Evolutionary conservation across 768 basidiomycete species (phyloP).

Genomic region (Xerocomellus amylosporus): DNA sequence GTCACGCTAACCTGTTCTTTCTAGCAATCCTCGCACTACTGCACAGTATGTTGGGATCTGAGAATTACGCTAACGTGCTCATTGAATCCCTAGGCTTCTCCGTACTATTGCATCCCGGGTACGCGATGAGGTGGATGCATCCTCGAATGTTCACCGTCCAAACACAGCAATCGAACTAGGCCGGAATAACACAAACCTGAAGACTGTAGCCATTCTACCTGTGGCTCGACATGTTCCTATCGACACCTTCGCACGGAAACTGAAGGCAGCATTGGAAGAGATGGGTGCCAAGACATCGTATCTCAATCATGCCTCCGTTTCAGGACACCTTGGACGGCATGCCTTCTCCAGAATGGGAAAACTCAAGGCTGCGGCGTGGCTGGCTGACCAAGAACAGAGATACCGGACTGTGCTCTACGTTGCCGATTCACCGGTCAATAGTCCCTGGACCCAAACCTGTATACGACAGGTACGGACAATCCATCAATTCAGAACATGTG

Average conservation of each 20-base stretch:
- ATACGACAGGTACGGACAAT: slow-evolving; percentile 72
- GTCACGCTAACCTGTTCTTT: background rate
- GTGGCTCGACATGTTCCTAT: slow-evolving; percentile 85
- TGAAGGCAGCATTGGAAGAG: slow-evolving; percentile 83
- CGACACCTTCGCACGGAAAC: slow-evolving; percentile 83
- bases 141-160: slow-evolving; percentile 49
- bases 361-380: slow-evolving; percentile 87
- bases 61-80: background rate
- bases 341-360: slow-evolving; percentile 97
- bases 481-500: slow-evolving; percentile 1
- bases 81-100: slow-evolving; percentile 49
- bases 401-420: slow-evolving; percentile 94
- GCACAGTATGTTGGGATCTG: slow-evolving; percentile 55
- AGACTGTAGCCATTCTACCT: slow-evolving; percentile 92
- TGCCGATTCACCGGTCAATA: slow-evolving; percentile 91
- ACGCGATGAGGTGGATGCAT: slow-evolving; percentile 72
- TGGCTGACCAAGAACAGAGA: slow-evolving; percentile 93
- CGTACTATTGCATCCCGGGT: slow-evolving; percentile 93
- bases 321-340: slow-evolving; percentile 88
- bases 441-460: slow-evolving; percentile 98
- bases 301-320: slow-evolving; percentile 91
- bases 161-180: slow-evolving; percentile 58
- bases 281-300: slow-evolving; percentile 93
- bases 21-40: slow-evolving; percentile 79
- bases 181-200: slow-evolving; percentile 81